A percentile compares a stretch with the other conserved stretches of the same genome.
phyloP scores from a whole-genome alignment of 2,329 filamentous ascomycete genomes.

The Aspergillus luchuensis region DNA sequence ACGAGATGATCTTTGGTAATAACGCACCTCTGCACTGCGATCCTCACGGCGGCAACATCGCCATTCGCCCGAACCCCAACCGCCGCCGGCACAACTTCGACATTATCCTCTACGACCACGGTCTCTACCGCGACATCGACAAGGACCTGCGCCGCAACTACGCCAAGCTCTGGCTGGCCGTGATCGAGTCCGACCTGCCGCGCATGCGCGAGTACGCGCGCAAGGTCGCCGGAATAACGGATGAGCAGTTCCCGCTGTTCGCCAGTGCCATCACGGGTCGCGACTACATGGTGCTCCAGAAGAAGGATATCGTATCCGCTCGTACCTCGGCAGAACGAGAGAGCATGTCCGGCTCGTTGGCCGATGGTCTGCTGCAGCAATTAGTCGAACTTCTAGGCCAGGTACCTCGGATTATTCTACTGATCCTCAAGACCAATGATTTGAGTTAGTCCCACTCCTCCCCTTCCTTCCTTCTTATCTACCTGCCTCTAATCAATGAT shows the following conservation, averaged over 20 bases:
- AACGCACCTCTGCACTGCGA: conserved; percentile 92
- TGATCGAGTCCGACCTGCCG: conserved; percentile 83
- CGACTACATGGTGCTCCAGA: conserved; percentile 75
- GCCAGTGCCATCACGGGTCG: conserved; percentile 94
- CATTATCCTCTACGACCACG: conserved; percentile 94
- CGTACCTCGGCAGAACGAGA: conserved; percentile 79
- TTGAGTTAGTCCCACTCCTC: conserved; percentile 59
- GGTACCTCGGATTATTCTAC: conserved; percentile 86
- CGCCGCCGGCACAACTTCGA: conserved; percentile 79
- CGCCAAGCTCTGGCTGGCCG: conserved; percentile 95
- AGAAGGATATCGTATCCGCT: conserved; percentile 57
- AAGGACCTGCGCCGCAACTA: conserved; percentile 77
- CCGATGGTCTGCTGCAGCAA: conserved; percentile 85
- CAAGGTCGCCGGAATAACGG: conserved; percentile 84
- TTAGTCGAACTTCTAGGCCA: conserved; percentile 84
- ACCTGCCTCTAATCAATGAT: conserved; percentile 7
- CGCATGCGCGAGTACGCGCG: conserved; percentile 86
- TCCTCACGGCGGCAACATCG: conserved; percentile 93
- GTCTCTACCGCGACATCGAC: conserved; percentile 91
- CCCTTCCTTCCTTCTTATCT: neutral
- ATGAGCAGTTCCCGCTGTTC: conserved; percentile 91
- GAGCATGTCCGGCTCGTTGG: conserved; percentile 78
- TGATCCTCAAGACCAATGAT: conserved; percentile 98
- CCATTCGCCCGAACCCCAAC: conserved; percentile 74
- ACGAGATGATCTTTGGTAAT: conserved; percentile 97